phyloP scores from a whole-genome alignment of 148 eudicot species.

The Nyssa sinensis region DNA sequence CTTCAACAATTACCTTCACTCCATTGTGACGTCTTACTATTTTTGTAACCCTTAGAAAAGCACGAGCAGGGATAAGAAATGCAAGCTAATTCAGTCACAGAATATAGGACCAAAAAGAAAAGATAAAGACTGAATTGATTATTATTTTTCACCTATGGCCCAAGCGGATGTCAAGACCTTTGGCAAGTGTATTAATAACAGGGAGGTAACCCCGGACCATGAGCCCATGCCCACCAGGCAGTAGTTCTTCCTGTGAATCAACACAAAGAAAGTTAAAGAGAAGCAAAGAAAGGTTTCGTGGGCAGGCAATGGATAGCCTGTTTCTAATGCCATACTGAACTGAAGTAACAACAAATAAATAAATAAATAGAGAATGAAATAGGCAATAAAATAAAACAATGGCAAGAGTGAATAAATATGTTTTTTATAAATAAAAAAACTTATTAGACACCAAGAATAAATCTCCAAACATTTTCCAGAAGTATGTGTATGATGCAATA shows the following conservation, averaged over 20 bases:
- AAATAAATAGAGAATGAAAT: not conserved
- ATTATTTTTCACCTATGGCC: slow-evolving; percentile 54
- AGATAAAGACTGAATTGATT: not conserved
- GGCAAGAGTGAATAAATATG: not conserved
- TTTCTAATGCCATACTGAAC: not conserved
- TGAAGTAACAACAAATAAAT: not conserved
- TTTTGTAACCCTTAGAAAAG: slow-evolving; percentile 59
- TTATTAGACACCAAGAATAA: not conserved
- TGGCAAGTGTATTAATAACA: slow-evolving; percentile 90
- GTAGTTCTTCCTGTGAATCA: slow-evolving; percentile 73
- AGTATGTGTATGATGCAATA: too few relatives aligned
- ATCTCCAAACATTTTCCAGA: not conserved
- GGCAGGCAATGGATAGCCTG: not conserved
- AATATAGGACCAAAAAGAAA: not conserved
- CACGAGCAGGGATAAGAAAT: slow-evolving; percentile 1
- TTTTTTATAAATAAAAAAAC: not conserved
- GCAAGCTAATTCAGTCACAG: not conserved
- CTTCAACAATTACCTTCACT: slow-evolving; percentile 77
- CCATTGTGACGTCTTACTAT: slow-evolving; percentile 66
- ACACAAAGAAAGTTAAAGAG: slow-evolving; percentile 1
- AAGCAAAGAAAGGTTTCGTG: not conserved
- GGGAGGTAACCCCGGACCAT: slow-evolving; percentile 98
- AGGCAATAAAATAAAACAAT: not conserved
- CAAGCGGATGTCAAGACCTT: slow-evolving; percentile 82
- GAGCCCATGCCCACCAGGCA: slow-evolving; percentile 99